Conservation (phyloP, 2,329 filamentous ascomycete genomes). For the Sclerotinia minor region DNA sequence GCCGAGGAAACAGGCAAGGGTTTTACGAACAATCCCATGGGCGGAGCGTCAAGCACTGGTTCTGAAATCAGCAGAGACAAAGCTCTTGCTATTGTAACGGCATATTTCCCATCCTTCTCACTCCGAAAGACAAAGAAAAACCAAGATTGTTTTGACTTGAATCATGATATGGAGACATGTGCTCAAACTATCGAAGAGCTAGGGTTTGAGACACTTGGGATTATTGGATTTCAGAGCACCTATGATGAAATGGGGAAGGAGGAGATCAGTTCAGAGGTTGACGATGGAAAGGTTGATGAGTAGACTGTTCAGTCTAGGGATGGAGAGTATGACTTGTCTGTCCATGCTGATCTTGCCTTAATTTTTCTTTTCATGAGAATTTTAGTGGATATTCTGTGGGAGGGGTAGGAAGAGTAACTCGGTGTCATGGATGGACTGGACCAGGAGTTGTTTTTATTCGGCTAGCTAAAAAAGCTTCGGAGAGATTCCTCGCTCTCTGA, state of each 20-base stretch:
- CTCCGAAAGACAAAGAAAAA: neutral
- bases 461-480: neutral
- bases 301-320: neutral
- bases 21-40: too few species aligned
- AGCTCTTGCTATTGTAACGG: neutral
- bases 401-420: neutral
- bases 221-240: neutral
- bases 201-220: neutral
- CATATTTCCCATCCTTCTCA: neutral
- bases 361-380: neutral
- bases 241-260: neutral
- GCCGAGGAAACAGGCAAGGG: too few species aligned
- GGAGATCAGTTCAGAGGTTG: too few species aligned
- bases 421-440: too few species aligned
- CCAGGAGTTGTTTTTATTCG: neutral
- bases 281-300: neutral
- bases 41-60: too few species aligned
- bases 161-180: neutral
- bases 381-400: neutral
- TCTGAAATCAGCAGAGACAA: neutral
- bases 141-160: neutral
- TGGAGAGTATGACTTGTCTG: neutral
- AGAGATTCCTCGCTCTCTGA: neutral
- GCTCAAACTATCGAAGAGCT: constrained; percentile 4
- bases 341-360: neutral